Evolutionary conservation across 1,139 yeast genomes (phyloP), one percentile per base, ranked within the genome.

Genomic region (Debaryomyces psychrophilus): DNA sequence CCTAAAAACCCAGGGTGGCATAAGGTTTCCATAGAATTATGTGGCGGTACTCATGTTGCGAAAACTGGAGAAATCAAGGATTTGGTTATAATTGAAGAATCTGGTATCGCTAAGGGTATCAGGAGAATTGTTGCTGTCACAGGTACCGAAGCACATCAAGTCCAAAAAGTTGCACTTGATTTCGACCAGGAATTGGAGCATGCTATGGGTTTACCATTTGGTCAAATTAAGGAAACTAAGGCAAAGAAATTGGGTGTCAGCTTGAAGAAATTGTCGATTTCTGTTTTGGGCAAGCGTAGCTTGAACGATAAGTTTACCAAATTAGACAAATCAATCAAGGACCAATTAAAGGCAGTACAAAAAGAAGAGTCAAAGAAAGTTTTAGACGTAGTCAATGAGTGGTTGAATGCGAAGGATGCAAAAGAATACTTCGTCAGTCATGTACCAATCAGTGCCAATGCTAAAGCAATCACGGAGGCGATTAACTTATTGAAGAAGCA

Each of bases 1-100:
- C 97, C 98, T 56, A 55, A 71, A 25, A 87, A 80, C 61, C 72
- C 72, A 44, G 81, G 87, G 60, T 93, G 99, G 98, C 71, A 69
- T 57, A 73, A 81, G 45, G 76, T 81, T 58, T 89, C 97, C 4
- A 77, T 95, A 57, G 99, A 95, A 73, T 92, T 93, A 77, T 93
- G 99, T 72, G 99, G 99, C 71, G 99, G 99, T 70, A 93, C 99
- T 14, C 99, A 93, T 62, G 97, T 93, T 54, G 80, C 82, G 45
- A 85, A 86, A 67, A 92, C 99, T 18, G 88, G 93, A 50, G 99
- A 93, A 53, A 95, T 93, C 65, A 90, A 90, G 68, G 93, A 88
- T 58, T 82, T 93, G 55, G 88, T 93, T 37, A 80, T 93, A 47
- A 76, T 86, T 54, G 99, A 93, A 76, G 99, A 93, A 71, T 82